A percentile compares a stretch with the other conserved stretches of the same genome.
phyloP scores from a whole-genome alignment of 352 stramenopile genomes.

The Phytophthora pluvialis region DNA sequence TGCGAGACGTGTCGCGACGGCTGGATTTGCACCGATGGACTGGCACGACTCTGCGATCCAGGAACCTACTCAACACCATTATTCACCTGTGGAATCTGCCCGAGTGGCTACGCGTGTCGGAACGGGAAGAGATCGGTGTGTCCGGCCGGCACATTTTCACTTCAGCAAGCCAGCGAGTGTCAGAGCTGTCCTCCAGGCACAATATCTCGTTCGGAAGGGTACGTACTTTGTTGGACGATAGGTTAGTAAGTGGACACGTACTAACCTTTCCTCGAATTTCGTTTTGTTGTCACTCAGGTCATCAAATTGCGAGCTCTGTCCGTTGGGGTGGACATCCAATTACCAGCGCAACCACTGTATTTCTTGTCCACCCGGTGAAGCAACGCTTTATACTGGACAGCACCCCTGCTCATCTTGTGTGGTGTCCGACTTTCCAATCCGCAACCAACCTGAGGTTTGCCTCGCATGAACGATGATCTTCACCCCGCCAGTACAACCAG shows the following conservation, averaged over 20 bases:
- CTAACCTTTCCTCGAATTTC: conserved; percentile 10
- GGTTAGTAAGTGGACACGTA: background rate
- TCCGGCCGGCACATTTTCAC: conserved; percentile 53
- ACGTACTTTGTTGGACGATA: conserved; percentile 13
- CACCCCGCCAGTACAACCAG: conserved; percentile 16
- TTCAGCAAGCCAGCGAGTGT: conserved; percentile 49
- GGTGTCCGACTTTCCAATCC: conserved; percentile 36
- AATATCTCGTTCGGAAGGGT: conserved; percentile 53
- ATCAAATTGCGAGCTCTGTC: conserved; percentile 48
- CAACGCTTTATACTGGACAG: conserved; percentile 14
- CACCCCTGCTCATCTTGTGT: conserved; percentile 50
- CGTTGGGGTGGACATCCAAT: conserved; percentile 54
- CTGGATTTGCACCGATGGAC: conserved; percentile 67
- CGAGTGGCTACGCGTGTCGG: conserved; percentile 57
- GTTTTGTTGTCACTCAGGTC: conserved; percentile 30
- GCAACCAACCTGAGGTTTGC: conserved; percentile 23
- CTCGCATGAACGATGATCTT: conserved; percentile 16
- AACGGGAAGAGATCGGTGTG: conserved; percentile 61
- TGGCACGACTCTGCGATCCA: conserved; percentile 56
- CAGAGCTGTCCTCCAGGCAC: conserved; percentile 64
- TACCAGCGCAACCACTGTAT: conserved; percentile 60
- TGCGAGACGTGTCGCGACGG: conserved; percentile 65
- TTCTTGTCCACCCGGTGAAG: conserved; percentile 41
- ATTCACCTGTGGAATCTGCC: conserved; percentile 51
- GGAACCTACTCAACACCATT: conserved; percentile 56